A percentile compares a stretch with the other conserved stretches of the same genome.
Evolutionary conservation across 108 stramenopile genomes (phyloP).

Genomic region (Cyclotella atomus): DNA sequence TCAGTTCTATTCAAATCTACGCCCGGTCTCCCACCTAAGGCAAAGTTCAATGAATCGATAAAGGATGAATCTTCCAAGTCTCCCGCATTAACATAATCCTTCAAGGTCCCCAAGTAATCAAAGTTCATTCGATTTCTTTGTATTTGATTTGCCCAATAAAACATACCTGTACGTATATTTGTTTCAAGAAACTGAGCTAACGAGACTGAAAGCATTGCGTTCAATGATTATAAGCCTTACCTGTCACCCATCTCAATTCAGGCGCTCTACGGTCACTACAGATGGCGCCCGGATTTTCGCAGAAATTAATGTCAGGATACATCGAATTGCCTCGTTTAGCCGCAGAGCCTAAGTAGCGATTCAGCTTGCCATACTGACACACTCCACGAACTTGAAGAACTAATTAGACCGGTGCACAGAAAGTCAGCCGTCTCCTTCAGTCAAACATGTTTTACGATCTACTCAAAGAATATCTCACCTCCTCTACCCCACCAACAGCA

Average conservation of each 20-base stretch:
- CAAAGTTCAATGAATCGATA: slow-evolving; percentile 22
- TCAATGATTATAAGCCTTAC: too few species aligned
- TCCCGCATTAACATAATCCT: slow-evolving; percentile 38
- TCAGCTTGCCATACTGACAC: slow-evolving; percentile 42
- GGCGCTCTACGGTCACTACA: slow-evolving; percentile 30
- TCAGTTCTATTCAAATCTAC: slow-evolving; percentile 23
- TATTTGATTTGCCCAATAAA: slow-evolving; percentile 46
- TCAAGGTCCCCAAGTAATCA: slow-evolving; percentile 34
- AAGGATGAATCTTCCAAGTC: slow-evolving; percentile 24
- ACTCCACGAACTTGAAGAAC: slow-evolving; percentile 44
- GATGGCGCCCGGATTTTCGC: slow-evolving; percentile 39
- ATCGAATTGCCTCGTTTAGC: slow-evolving; percentile 17
- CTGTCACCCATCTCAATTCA: slow-evolving; percentile 52
- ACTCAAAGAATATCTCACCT: slow-evolving; percentile 7
- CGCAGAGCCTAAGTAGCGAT: slow-evolving; percentile 36
- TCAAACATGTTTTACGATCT: too few species aligned
- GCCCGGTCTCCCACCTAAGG: slow-evolving; percentile 22
- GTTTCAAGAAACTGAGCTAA: neutral
- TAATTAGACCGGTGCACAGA: neutral
- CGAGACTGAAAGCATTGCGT: neutral
- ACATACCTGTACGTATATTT: slow-evolving; percentile 39
- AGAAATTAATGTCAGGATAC: slow-evolving; percentile 48
- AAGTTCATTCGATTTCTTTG: slow-evolving; percentile 24
- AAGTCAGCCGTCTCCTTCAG: too few species aligned
- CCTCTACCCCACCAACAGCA: slow-evolving; percentile 41